A percentile compares a stretch with the other conserved stretches of the same genome.
Evolutionary conservation across 352 stramenopile species (phyloP).

Genomic region (Elongisporangium anandrum): DNA sequence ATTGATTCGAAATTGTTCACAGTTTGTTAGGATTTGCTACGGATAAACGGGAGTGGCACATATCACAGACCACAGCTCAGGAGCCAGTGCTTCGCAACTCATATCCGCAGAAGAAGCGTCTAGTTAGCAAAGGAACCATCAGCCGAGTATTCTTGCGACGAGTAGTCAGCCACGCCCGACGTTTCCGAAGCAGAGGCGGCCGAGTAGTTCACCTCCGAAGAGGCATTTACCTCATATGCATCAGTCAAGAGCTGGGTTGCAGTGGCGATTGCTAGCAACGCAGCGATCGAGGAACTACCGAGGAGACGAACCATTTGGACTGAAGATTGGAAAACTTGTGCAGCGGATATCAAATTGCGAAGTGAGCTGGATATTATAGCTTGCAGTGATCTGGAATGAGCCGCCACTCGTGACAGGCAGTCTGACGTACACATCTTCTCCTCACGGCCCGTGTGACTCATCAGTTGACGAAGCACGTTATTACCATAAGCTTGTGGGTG

Average conservation of each 20-base stretch:
- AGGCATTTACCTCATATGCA: background rate
- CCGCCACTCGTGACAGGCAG: background rate
- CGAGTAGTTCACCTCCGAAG: background rate
- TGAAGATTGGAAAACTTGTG: background rate
- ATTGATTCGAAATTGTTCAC: background rate
- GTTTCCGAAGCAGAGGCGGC: background rate
- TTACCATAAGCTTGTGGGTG: background rate
- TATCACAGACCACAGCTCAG: too few species aligned
- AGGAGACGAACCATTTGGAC: background rate
- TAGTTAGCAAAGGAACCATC: background rate
- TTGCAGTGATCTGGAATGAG: background rate
- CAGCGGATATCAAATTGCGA: background rate
- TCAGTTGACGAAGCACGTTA: background rate
- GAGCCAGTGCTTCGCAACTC: too few species aligned
- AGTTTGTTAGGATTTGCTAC: background rate
- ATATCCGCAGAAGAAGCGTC: too few species aligned
- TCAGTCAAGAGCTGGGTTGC: background rate
- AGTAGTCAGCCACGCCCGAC: background rate
- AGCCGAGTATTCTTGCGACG: background rate
- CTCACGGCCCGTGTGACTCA: background rate
- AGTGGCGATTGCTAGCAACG: background rate
- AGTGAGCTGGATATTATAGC: background rate
- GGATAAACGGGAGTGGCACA: too few species aligned
- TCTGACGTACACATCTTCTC: background rate
- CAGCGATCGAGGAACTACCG: background rate